Evolutionary conservation across 2,329 filamentous ascomycete species (phyloP).

Genomic region (Chrysosphaeria jannelii): DNA sequence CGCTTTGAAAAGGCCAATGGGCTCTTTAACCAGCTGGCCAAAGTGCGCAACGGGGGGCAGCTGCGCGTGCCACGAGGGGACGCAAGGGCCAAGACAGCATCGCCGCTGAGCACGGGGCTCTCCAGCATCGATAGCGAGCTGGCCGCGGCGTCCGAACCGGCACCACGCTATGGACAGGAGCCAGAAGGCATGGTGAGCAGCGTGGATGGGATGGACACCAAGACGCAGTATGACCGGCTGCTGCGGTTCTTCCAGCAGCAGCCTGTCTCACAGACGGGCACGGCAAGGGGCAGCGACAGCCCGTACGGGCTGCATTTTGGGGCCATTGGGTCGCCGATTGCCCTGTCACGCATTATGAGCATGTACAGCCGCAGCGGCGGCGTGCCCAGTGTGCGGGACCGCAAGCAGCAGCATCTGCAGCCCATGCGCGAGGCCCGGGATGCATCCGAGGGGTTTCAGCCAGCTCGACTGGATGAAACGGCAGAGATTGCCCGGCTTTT

Average conservation of each 20-base stretch:
- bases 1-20: conserved; percentile 72
- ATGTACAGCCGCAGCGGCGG: conserved; percentile 29
- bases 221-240: conserved; percentile 44
- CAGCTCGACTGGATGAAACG: conserved; percentile 30
- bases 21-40: conserved; percentile 51
- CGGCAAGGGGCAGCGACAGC: no score
- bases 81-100: no score
- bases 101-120: not conserved
- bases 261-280: conserved; percentile 26
- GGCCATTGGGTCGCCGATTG: conserved; percentile 55
- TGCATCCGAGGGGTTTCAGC: conserved; percentile 38
- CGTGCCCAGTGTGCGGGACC: conserved; percentile 25
- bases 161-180: no score
- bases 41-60: conserved; percentile 32
- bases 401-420: conserved; percentile 35
- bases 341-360: conserved; percentile 69
- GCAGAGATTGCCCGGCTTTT: conserved; percentile 27
- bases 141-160: not conserved
- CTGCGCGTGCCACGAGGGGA: no score
- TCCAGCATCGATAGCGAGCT: not conserved
- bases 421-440: conserved; percentile 56
- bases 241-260: conserved; percentile 61
- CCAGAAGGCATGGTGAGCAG: conserved; percentile 4
- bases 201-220: conserved; percentile 23
- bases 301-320: conserved; percentile 20